Evolutionary conservation across 1,284 basidiomycete species (phyloP).

Genomic region (Trametes versicolor): DNA sequence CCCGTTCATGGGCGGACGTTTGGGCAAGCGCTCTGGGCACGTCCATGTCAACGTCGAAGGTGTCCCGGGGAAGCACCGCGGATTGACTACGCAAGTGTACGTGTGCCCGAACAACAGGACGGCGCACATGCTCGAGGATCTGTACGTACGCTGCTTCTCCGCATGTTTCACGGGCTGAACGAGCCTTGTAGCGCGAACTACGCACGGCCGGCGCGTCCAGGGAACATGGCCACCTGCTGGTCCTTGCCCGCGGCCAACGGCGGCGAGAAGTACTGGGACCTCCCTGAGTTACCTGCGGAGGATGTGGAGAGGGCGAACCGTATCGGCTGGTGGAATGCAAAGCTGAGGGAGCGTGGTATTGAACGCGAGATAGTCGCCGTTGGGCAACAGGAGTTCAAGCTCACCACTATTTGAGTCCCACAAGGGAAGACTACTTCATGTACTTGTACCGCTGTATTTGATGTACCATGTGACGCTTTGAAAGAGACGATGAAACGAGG

Average conservation of each 20-base stretch:
- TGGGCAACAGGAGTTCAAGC: slow-evolving; percentile 20
- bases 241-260: slow-evolving; percentile 28
- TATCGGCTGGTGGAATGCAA: slow-evolving; percentile 39
- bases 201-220: slow-evolving; percentile 27
- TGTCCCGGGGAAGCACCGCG: slow-evolving; percentile 23
- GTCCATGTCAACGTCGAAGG: slow-evolving; percentile 37
- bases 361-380: slow-evolving; percentile 31
- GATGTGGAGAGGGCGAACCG: slow-evolving; percentile 28
- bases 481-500: background rate
- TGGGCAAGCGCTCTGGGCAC: slow-evolving; percentile 36
- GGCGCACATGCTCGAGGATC: slow-evolving; percentile 30
- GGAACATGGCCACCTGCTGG: slow-evolving; percentile 37
- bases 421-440: too few species aligned
- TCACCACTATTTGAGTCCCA: slow-evolving; percentile 18
- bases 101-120: slow-evolving; percentile 39
- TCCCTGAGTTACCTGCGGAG: slow-evolving; percentile 35
- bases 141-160: slow-evolving; percentile 32
- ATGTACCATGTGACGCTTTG: background rate
- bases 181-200: slow-evolving; percentile 32
- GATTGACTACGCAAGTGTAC: slow-evolving; percentile 43
- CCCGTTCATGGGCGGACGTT: slow-evolving; percentile 21
- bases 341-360: slow-evolving; percentile 35
- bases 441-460: background rate
- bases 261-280: slow-evolving; percentile 26
- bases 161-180: background rate